Evolutionary conservation across 2,329 filamentous ascomycete genomes (phyloP), one percentile per base, ranked within the genome.

Genomic region (Monosporascus cannonballus): DNA sequence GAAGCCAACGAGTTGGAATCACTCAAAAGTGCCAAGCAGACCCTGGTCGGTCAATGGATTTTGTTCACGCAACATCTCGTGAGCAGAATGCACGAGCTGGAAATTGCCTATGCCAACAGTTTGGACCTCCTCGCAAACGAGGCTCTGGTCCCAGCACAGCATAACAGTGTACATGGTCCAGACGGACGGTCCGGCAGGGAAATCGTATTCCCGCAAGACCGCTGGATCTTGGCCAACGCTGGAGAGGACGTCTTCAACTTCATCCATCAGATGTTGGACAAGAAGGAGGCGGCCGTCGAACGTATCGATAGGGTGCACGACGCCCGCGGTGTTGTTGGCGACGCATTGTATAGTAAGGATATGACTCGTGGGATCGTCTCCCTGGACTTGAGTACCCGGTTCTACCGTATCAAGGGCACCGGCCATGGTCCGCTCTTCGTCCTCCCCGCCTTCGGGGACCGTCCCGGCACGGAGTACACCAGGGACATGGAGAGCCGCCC

Each of bases 21-120:
- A 22, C 67, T 71, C 14, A 54, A 55, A 3, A 53, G 58, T 20
- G 78, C 75, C 18, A 76, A 77, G 57, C 75, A 75, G 53, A 77
- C 75, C 6, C 66, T 84, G 18, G 67, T 85, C 3, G 81, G 81
- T 11, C 81, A 84, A 64, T 77, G 77, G 73, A 74, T 85, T 7
- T 64, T 76, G 24, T 78, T 76, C 59, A 75, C 74, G 3, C 79
- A 82, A 60, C 72, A 76, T 52, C 75, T 84, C 14, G 69, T 79
- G 15, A 69, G 67, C 6, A 78, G 81, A 41, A 74, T 78, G 67
- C 80, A 82, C 61, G 78, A 83, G 57, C 75, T 84, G 2, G 81
- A 84, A 61, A 73, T 77, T 14, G 64, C 69, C 18, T 77, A 82
- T 55, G 76, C 70, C 54, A 78, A 79, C 55, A 68, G 75, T 1